Base-by-base conservation (phyloP, 768 basidiomycete genomes). In the Tricholoma flavovirens region DNA sequence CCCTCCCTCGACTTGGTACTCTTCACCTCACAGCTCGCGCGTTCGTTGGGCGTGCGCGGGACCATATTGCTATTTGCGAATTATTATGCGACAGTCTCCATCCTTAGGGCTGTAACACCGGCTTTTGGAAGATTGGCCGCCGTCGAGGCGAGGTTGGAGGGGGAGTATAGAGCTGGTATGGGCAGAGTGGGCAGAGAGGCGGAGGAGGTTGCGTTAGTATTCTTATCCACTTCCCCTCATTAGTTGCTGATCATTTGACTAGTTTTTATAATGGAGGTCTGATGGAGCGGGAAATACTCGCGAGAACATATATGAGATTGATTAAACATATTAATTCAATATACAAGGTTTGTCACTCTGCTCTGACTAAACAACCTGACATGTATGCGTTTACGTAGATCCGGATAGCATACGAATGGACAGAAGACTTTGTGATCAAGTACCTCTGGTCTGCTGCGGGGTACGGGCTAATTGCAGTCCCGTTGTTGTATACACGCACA, bases 371-470 rank as follows among this genome's bases (percentile, higher is more conserved):
- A n/a, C n/a, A n/a, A 49, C 19, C 53, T 30, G 15, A 49, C 36
- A 24, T 33, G 24, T 33, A n/a, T n/a, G n/a, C n/a, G n/a, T n/a
- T n/a, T 4, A 35, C 26, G 11, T 58, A 91, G 88, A 90, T 93
- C 52, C 86, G 93, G 14, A 91, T 95, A 48, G 88, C 88, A 1
- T 95, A 92, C 64, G 91, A 86, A 72, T 97, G 90, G 94, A 97
- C 91, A 0, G 95, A 97, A 66, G 95, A 97, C 73, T 94, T 92
- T 62, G 88, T 97, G 17, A 93, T 97, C 77, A 97, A 97, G 69
- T 98, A 97, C 68, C 73, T 91, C 8, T 97, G 93, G 95, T 93
- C 90, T 9, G 94, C 94, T 1, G 86, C 85, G 4, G 96, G 96
- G 0, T 98, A 98, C 69, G 81, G 79, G 4, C 78, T 98, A 19